Evolutionary conservation across 108 stramenopile genomes (phyloP), one percentile per base, ranked within the genome.

Genomic region (Nitzschia inconspicua): DNA sequence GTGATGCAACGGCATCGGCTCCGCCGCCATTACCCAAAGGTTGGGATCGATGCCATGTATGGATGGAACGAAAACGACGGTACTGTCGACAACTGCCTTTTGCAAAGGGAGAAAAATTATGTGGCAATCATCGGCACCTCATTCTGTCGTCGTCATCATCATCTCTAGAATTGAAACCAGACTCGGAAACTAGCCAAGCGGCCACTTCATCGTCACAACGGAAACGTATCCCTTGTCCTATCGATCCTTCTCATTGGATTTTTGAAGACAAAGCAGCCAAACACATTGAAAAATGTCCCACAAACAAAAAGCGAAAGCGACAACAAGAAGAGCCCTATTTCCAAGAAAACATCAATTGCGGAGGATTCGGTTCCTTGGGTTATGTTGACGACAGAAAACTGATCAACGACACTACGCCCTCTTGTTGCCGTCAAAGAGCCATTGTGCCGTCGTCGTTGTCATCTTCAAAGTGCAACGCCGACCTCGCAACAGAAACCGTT

Each of bases 1-100:
- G 18, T 13, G 35, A 39, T 56, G 4, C 57, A 16, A 6, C 49
- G 5, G 26, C 11, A 4, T 4, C 49, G 7, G 34, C 34, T 6
- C 10, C 28, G 6, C 57, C 57, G 1, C 2, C 25, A 29, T 19
- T 52, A n/a, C 84, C 87, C 13, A 48, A 58, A 0, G 66, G 72
- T 54, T 92, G 91, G 91, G 73, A 66, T 54, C 80, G 91, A 39
- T 92, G 91, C 36, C 87, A 80, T 53, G 82, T 67, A 23, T 92
- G 73, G 47, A 60, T 83, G 29, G 57, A 67, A 40, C 13, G 40
- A 23, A 87, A 87, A 55, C 56, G 66, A 18, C 59, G 83, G 26
- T 88, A 73, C 34, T 92, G 87, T 58, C 85, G 87, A 31, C 68
- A 57, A 44, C 79, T 34, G 32, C 60, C 42, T 31, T 52, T 47